Base-by-base conservation (phyloP, 345 rosid species). In the Lepidium africanum region DNA sequence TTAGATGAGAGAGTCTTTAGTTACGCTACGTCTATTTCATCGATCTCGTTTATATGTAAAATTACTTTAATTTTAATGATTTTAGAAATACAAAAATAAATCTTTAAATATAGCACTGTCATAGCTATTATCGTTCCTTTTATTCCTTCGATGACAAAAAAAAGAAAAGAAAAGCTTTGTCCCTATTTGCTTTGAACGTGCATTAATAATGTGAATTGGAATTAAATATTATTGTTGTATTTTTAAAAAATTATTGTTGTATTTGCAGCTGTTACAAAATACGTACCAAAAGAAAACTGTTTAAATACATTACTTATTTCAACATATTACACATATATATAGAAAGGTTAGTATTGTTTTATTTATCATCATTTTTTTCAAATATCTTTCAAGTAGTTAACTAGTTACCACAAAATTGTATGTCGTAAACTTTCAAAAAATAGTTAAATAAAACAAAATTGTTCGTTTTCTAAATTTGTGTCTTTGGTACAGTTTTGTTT, bases 141-240 rank as follows among this genome's bases (percentile, higher is more conserved):
- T 50, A 66, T 66, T 59, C 65, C 71, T 72, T 64, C 76, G 76
- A 72, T 64, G 71, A 27, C 76, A 63, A 63, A 36, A 9, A 23
- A 30, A 30, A 30, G 33, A 30, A 30, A 30, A 30, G 33, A 38
- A 55, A 56, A 65, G 65, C 37, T 65, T 72, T 72, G 71, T 72
- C 76, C 65, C 76, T 65, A 72, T 72, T 56, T 65, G 76, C 76
- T 65, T 57, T 51, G 71, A 72, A 72, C 76, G 76, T 72, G 76
- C 71, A 72, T 56, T 72, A 19, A 57, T 72, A 65, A 72, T 65
- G 76, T 49, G 42, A 15, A 51, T 11, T 56, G 14, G 46, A 47
- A 38, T 54, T 54, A 25, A 63, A 63, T 45, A 62, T 3, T 10
- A 33, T 57, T 16, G 27, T 33, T 72, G 27, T 72, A 36, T 62